Percentiles rank a stretch among this genome's conserved stretches.
Evolutionary conservation across 331 rosid species (phyloP).

Genomic region (Quercus tomentella): DNA sequence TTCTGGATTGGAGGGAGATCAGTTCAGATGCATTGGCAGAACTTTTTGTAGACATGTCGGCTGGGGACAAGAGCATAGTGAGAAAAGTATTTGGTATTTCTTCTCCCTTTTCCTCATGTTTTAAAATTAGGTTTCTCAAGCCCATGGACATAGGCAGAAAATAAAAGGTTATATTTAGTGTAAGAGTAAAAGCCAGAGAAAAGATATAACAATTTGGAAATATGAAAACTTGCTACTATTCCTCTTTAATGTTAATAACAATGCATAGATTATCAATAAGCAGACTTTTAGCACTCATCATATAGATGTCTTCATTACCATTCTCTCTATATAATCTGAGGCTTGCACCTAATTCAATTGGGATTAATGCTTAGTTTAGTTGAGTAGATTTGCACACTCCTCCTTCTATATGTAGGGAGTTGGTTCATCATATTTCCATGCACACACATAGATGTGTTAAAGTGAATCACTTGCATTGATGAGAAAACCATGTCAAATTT

Average conservation of each 20-base stretch:
- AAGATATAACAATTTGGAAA: constrained; percentile 2
- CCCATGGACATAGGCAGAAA: not conserved
- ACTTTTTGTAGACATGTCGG: constrained; percentile 70
- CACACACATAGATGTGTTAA: not conserved
- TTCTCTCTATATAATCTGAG: not conserved
- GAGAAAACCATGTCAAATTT: constrained; percentile 10
- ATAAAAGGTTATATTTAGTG: not conserved
- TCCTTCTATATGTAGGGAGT: constrained; percentile 1
- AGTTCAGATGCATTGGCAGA: constrained; percentile 49
- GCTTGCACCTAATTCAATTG: not conserved
- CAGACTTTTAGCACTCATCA: not conserved
- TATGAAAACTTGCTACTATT: not conserved
- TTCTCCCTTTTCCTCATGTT: constrained; percentile 10
- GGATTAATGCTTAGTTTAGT: not conserved
- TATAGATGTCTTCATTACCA: not conserved
- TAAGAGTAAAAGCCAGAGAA: not conserved
- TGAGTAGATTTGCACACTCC: not conserved
- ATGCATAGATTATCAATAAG: not conserved
- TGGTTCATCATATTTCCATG: not conserved
- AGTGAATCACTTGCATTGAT: not conserved
- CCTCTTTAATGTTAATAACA: not conserved
- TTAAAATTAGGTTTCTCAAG: constrained; percentile 9
- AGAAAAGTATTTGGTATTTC: constrained; percentile 85
- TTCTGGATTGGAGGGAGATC: constrained; percentile 84
- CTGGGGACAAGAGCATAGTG: constrained; percentile 65